A percentile compares a stretch with the other conserved stretches of the same genome.
These are phyloP conservation scores for Chlorophyllum brunneum DNA, from an alignment of 768 basidiomycete species.

Conservation along the genomic window DNA sequence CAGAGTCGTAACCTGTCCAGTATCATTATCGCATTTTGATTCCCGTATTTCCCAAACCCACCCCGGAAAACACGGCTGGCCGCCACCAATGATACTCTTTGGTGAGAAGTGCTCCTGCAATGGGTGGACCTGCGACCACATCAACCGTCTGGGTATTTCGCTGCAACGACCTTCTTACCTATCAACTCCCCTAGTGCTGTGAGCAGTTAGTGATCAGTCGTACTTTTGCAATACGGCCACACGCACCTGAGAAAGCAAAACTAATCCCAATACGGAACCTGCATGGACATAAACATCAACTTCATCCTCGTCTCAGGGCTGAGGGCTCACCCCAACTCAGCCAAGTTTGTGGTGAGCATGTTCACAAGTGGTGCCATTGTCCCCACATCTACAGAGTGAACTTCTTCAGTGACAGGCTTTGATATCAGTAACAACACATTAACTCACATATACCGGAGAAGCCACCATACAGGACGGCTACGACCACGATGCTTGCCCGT, in stretches of 20 bases:
- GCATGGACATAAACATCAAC: background rate
- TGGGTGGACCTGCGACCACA: constrained; percentile 13
- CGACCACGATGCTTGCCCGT: constrained; percentile 22
- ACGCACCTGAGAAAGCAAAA: constrained; percentile 18
- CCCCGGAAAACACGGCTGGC: constrained; percentile 15
- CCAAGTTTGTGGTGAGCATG: constrained; percentile 10
- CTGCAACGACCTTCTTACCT: constrained; percentile 5
- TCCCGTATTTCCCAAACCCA: too few species aligned
- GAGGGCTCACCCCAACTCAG: constrained; percentile 14
- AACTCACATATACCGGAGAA: constrained; percentile 24
- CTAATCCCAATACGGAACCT: constrained; percentile 18
- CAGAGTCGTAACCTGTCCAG: background rate
- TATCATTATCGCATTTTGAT: background rate
- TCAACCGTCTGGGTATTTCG: background rate
- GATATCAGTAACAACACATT: background rate
- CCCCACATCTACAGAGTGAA: background rate
- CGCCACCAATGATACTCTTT: constrained; percentile 14
- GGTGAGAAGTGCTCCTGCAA: constrained; percentile 17
- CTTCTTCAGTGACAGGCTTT: background rate
- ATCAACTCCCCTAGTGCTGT: constrained; percentile 14
- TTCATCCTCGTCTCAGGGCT: too few species aligned
- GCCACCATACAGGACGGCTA: constrained; percentile 35
- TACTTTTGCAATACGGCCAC: background rate
- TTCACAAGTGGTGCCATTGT: constrained; percentile 7
- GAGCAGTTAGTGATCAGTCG: background rate